These are phyloP conservation scores for Colletotrichum trifolii DNA, from an alignment of 2,329 filamentous ascomycete genomes.

Conservation along the genomic window DNA sequence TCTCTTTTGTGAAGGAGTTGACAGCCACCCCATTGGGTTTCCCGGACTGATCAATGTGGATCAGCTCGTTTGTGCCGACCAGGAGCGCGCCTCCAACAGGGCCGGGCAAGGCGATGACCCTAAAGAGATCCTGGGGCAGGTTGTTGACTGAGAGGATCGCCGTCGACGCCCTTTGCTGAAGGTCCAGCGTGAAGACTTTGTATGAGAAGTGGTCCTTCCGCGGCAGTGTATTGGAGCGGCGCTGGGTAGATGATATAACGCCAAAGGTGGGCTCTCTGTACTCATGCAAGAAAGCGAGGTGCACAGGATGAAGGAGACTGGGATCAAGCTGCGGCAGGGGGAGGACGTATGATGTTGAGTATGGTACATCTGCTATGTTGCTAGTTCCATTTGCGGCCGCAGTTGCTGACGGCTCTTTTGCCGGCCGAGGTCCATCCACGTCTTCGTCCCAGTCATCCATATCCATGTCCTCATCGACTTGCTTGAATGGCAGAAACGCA, in stretches of 20 bases:
- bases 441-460: constrained; percentile 93
- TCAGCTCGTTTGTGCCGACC: constrained; percentile 87
- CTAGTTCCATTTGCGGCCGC: constrained; percentile 48
- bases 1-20: constrained; percentile 86
- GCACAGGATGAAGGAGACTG: constrained; percentile 85
- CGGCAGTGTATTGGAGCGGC: constrained; percentile 81
- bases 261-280: constrained; percentile 98
- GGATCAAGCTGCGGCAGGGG: constrained; percentile 90
- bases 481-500: constrained; percentile 92
- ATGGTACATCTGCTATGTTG: constrained; percentile 71
- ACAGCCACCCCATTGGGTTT: constrained; percentile 93
- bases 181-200: constrained; percentile 93
- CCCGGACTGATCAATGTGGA: constrained; percentile 95
- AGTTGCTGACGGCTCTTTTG: constrained; percentile 52
- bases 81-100: constrained; percentile 91
- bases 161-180: constrained; percentile 93
- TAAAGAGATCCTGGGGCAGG: constrained; percentile 87
- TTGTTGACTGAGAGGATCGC: constrained; percentile 87
- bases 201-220: constrained; percentile 89
- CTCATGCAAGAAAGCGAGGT: constrained; percentile 93
- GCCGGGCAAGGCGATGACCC: constrained; percentile 82
- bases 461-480: constrained; percentile 85
- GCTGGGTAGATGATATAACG: constrained; percentile 82
- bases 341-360: constrained; percentile 92
- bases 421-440: constrained; percentile 74